Base-by-base conservation (phyloP, 192 early-diverging fungal species). In the Podila verticillata region DNA sequence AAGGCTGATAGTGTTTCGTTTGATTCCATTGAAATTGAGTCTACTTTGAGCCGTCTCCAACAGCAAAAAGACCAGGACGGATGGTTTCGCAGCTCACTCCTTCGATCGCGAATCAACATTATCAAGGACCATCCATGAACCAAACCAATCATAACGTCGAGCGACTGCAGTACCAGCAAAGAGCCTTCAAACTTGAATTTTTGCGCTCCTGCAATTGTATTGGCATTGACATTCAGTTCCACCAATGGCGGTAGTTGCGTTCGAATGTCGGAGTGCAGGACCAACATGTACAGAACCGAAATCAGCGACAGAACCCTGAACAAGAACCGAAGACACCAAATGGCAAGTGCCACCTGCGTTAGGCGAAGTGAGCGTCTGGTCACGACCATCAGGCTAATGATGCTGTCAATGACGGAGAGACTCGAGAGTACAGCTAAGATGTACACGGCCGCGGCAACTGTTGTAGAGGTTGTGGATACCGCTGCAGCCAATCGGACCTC, bases 121-220 rank as follows among this genome's bases (percentile, higher is more conserved):
- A 79, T n/a, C 22, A 79, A 17, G 0, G 75, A 79, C 75, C 75
- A 79, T 47, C 75, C 75, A 29, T 79, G 75, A 12, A 79, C 75
- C n/a, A 65, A n/a, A 5, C 64, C 75, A 26, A 79, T 48, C 7
- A 67, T 57, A 0, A 79, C 24, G 39, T 79, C 75, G 20, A 79
- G 49, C 26, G 48, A n/a, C 15, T 64, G 70, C 7, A 79, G 36
- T 3, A 24, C 66, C 8, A 72, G 60, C 68, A 63, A 63, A 0
- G 64, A 62, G 12, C 32, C 47, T 34, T 36, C 61, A 0, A 62
- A 5, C 5, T 32, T n/a, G 47, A 29, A 28, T 0, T 9, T 17
- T 17, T 5, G 20, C 3, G 7, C 36, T 44, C 30, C 44, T 58
- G 10, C 7, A 0, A 20, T n/a, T 19, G 5, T 5, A 17, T 48